Percentiles rank a stretch among this genome's conserved stretches.
phyloP scores from a whole-genome alignment of 768 basidiomycete species.

The Rhodotorula kratochvilovae region DNA sequence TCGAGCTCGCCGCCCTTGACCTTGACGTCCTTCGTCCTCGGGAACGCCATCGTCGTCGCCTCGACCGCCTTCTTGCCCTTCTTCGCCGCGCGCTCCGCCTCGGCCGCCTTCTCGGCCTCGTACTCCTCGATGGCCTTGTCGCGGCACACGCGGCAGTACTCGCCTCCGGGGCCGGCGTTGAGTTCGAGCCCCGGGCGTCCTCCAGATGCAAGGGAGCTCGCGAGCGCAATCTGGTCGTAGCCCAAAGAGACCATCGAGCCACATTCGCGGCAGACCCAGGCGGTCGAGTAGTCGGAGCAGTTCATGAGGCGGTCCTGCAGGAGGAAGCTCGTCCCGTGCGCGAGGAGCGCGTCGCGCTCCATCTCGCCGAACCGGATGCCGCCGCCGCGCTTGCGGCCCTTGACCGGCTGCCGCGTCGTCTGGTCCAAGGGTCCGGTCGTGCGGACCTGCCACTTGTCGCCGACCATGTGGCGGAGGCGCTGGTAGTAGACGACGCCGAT shows the following conservation, averaged over 20 bases:
- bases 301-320: slow-evolving; percentile 99
- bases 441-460: slow-evolving; percentile 99
- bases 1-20: slow-evolving; percentile 78
- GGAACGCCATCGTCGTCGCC: slow-evolving; percentile 57
- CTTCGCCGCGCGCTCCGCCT: slow-evolving; percentile 41
- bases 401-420: slow-evolving; percentile 92
- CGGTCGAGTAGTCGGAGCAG: slow-evolving; percentile 98
- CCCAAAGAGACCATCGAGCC: slow-evolving; percentile 93
- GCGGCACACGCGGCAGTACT: slow-evolving; percentile 93
- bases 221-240: slow-evolving; percentile 79
- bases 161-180: slow-evolving; percentile 64
- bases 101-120: slow-evolving; percentile 55
- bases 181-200: slow-evolving; percentile 49
- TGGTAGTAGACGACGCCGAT: slow-evolving; percentile 98
- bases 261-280: slow-evolving; percentile 96
- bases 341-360: slow-evolving; percentile 98
- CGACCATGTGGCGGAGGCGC: slow-evolving; percentile 96
- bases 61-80: slow-evolving; percentile 57
- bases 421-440: slow-evolving; percentile 97
- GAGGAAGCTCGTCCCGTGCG: slow-evolving; percentile 96
- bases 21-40: slow-evolving; percentile 57
- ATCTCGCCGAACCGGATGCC: slow-evolving; percentile 99
- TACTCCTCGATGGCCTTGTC: slow-evolving; percentile 63
- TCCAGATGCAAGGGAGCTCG: slow-evolving; percentile 45
- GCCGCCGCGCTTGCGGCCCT: slow-evolving; percentile 96